Evolutionary conservation across 805 yeast genomes (phyloP).

Genomic region (Komagataella phaffii): DNA sequence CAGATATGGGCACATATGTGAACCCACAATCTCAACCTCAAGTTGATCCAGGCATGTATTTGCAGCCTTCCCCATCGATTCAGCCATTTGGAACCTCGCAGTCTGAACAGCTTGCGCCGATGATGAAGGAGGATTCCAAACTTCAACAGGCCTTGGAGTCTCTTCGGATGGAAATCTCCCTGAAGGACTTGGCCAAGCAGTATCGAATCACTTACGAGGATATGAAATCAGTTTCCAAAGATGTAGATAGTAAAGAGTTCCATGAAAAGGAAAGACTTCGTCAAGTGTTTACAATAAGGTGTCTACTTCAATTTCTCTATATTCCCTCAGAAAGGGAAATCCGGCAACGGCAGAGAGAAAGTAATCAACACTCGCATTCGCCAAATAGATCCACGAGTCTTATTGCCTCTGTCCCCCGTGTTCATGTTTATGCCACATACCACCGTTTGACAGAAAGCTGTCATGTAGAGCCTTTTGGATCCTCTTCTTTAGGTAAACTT

Average conservation of each 20-base stretch:
- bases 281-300: conserved; percentile 11
- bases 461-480: conserved; percentile 39
- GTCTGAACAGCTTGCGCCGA: background rate
- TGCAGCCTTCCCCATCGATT: background rate
- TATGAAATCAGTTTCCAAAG: background rate
- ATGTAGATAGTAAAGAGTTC: background rate
- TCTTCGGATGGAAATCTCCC: background rate
- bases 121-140: background rate
- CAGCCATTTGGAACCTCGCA: background rate
- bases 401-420: conserved; percentile 6
- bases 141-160: background rate
- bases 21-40: background rate
- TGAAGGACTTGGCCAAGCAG: background rate
- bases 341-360: conserved; percentile 2
- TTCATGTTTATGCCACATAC: conserved; percentile 11
- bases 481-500: conserved; percentile 63
- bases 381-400: conserved; percentile 4
- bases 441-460: conserved; percentile 9
- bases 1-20: background rate
- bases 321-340: background rate
- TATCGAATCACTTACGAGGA: background rate
- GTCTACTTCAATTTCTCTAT: conserved; percentile 12
- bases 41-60: background rate
- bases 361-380: conserved; percentile 2
- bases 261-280: conserved; percentile 10